Evolutionary conservation across 129 eudicot species (phyloP), one percentile per base, ranked within the genome.

Genomic region (Saussurea involucrata): DNA sequence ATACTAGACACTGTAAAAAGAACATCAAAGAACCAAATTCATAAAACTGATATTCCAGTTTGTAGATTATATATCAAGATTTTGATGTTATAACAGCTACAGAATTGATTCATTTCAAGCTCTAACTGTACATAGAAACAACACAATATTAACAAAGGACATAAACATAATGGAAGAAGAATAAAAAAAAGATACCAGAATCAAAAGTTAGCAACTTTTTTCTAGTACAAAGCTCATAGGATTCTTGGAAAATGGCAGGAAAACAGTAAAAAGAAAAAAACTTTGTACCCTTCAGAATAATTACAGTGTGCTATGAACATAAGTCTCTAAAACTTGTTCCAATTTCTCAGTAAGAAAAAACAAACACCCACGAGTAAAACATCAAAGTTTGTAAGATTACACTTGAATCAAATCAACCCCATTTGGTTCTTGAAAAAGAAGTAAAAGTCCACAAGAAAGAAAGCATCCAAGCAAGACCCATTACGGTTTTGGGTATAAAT

Each of bases 211-310:
- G 34, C 46, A 44, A 46, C 27, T 80, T 42, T 20, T 27, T 21
- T 34, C 27, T 18, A 15, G 61, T 81, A 72, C 24, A 68, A 76
- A 67, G 63, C 71, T 34, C 77, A 76, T 25, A 11, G 76, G 82
- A 68, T 71, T 76, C 73, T 32, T 7, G 24, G 6, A 46, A 71
- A 70, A 63, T 15, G 67, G 22, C 68, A 58, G 46, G 12, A 11
- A 44, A 71, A 73, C 31, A 18, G 34, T 49, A 69, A 69, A 69
- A 37, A 37, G 44, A 28, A 75, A 34, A 63, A 32, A 71, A 29
- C 37, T 68, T 42, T 76, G 72, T 64, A 25, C 64, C 44, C 29
- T 4, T 66, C 9, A 22, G 10, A n/a, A n/a, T n/a, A 44, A 29
- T 31, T 20, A 63, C 21, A 76, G 18, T 31, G 40, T 34, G 15